phyloP scores from a whole-genome alignment of 345 rosid species.

The Pistacia vera region DNA sequence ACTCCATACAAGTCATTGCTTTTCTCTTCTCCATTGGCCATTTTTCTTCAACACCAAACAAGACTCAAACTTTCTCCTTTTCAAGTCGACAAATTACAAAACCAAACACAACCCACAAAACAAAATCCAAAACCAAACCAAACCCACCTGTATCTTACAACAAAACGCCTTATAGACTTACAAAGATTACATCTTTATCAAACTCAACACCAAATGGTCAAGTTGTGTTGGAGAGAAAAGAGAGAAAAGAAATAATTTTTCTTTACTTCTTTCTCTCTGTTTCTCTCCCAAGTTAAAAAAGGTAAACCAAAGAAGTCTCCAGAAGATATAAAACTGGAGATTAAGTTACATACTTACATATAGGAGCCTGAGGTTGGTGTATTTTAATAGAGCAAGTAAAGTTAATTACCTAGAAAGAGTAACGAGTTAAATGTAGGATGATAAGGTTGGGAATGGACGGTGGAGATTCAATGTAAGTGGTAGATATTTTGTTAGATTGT shows the following conservation, averaged over 20 bases:
- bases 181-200: conserved; percentile 1
- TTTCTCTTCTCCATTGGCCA: conserved; percentile 49
- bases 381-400: too few species aligned
- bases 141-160: neutral
- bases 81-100: conserved; percentile 36
- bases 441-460: conserved; percentile 34
- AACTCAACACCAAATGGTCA: conserved; percentile 16
- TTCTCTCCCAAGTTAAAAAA: neutral
- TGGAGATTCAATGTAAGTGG: conserved; percentile 25
- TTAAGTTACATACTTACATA: too few species aligned
- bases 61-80: conserved; percentile 7
- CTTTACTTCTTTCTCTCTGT: neutral
- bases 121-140: conserved; percentile 8
- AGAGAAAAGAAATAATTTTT: neutral
- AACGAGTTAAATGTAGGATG: neutral
- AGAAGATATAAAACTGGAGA: conserved; percentile 23
- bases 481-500: conserved; percentile 33
- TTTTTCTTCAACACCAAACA: conserved; percentile 20
- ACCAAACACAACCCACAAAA: conserved; percentile 2
- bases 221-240: conserved; percentile 7
- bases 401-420: neutral
- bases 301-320: conserved; percentile 29
- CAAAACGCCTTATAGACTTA: neutral
- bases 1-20: conserved; percentile 64
- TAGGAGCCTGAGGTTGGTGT: too few species aligned